phyloP scores from a whole-genome alignment of 371 early-diverging fungal species.

The Sporodiniella umbellata region DNA sequence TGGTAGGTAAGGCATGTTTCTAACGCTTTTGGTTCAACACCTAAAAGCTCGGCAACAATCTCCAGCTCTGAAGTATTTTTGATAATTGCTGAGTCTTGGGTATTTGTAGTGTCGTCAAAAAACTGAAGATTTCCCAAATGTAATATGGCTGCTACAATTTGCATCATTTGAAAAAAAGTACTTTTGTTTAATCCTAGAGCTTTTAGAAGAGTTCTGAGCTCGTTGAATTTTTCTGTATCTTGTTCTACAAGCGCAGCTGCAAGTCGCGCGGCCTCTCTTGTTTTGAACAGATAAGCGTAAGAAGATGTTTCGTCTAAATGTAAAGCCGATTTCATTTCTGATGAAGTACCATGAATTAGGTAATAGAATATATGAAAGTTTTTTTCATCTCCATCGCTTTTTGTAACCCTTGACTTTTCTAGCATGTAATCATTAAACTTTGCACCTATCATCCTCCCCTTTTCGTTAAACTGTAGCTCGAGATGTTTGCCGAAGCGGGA shows the following conservation, averaged over 20 bases:
- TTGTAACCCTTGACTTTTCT: conserved; percentile 76
- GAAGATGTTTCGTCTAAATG: conserved; percentile 12
- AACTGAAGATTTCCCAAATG: conserved; percentile 78
- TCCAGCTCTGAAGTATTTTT: conserved; percentile 61
- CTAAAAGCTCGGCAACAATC: conserved; percentile 71
- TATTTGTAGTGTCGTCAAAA: conserved; percentile 24
- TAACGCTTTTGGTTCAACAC: conserved; percentile 64
- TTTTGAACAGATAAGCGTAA: conserved; percentile 16
- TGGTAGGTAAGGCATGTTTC: conserved; percentile 41
- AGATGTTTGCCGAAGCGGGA: conserved; percentile 90
- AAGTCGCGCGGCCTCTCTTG: conserved; percentile 19
- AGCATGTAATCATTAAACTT: conserved; percentile 87
- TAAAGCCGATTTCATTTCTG: conserved; percentile 25
- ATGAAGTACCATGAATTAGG: conserved; percentile 49
- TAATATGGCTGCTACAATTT: conserved; percentile 67
- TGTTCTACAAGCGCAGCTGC: conserved; percentile 29
- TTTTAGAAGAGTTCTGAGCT: conserved; percentile 72
- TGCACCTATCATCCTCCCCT: conserved; percentile 80
- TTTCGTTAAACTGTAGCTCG: conserved; percentile 87
- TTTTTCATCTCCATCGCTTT: conserved; percentile 54
- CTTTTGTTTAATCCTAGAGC: conserved; percentile 75
- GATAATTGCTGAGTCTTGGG: conserved; percentile 52
- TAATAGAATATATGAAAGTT: conserved; percentile 95
- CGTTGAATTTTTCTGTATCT: conserved; percentile 50
- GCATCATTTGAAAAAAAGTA: conserved; percentile 61